These are phyloP conservation scores for Coemansia sp. DNA, from an alignment of 192 early-diverging fungal genomes.

Conservation along the genomic window DNA sequence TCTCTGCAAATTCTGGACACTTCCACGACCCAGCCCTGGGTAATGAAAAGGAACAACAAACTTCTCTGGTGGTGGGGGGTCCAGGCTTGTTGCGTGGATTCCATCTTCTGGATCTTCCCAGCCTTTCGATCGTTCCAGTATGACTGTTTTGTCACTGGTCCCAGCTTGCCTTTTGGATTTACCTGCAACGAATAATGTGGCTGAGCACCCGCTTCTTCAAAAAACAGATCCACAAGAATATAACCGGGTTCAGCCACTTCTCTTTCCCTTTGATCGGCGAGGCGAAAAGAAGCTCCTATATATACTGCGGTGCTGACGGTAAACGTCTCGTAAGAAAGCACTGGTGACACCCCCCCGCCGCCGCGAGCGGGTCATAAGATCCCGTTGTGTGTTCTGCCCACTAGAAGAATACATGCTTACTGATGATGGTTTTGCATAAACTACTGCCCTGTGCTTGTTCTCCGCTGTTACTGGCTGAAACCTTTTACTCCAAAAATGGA, in stretches of 20 bases:
- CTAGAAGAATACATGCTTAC: not conserved
- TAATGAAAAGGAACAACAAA: not conserved
- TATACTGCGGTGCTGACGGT: not conserved
- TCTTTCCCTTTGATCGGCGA: not conserved
- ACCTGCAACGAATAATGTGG: not conserved
- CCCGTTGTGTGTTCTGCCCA: not conserved
- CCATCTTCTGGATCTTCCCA: not conserved
- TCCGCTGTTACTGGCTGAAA: not conserved
- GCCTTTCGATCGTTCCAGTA: not conserved
- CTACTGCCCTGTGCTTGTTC: not conserved
- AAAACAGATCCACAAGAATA: not conserved
- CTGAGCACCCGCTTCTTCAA: not conserved
- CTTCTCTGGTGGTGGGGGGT: too few species aligned
- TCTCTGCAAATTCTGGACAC: not conserved
- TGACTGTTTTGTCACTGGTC: not conserved
- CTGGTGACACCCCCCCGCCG: too few species aligned
- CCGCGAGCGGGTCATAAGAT: not conserved
- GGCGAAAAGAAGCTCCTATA: not conserved
- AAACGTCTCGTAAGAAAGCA: too few species aligned
- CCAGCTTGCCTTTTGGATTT: not conserved
- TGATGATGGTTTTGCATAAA: not conserved
- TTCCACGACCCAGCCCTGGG: not conserved
- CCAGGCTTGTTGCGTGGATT: not conserved
- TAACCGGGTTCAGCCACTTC: not conserved
- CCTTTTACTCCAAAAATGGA: not conserved